Evolutionary conservation across 2,329 filamentous ascomycete genomes (phyloP), one percentile per base, ranked within the genome.

Genomic region (Septoria petroselini): DNA sequence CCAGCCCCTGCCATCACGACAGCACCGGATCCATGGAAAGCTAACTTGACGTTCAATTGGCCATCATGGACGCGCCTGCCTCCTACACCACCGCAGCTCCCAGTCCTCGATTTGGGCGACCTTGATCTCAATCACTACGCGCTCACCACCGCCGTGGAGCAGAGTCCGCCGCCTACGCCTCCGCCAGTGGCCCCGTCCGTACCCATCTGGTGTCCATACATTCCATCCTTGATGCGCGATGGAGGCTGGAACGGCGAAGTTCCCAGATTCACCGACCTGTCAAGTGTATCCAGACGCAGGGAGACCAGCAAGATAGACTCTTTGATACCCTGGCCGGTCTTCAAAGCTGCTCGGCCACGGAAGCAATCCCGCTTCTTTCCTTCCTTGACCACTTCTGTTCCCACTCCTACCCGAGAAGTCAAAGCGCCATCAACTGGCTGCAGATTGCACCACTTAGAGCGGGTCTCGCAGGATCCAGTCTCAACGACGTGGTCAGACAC

Each of bases 321-420:
- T n/a, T 27, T 27, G 23, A 6, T 33, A 11, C 38, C 18, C 5
- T 18, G n/a, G 7, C n/a, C 11, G 17, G 33, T 21, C 34, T 23
- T 9, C 43, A 35, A 31, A 21, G 11, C 8, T 9, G 11, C 15
- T 6, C 31, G 52, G 31, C 56, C 57, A 23, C 51, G 51, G 21
- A 62, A 61, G 50, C 54, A 59, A 38, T 66, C 62, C 14, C 54
- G 62, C 18, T 66, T 64, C 55, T 65, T 66, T 35, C 62, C 63
- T 19, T n/a, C 35, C 4, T 30, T 47, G 43, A 35, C 54, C 15
- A 48, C 47, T 18, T 46, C 31, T 2, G 17, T 46, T n/a, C 23
- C 50, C n/a, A n/a, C n/a, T n/a, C n/a, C 23, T 27, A 54, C 47
- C 46, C 59, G 57, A 4, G 54, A 15, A 8, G 53, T 62, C 21